Base-by-base conservation (phyloP, 352 stramenopile genomes). In the Globisporangium rhizosaccharum region DNA sequence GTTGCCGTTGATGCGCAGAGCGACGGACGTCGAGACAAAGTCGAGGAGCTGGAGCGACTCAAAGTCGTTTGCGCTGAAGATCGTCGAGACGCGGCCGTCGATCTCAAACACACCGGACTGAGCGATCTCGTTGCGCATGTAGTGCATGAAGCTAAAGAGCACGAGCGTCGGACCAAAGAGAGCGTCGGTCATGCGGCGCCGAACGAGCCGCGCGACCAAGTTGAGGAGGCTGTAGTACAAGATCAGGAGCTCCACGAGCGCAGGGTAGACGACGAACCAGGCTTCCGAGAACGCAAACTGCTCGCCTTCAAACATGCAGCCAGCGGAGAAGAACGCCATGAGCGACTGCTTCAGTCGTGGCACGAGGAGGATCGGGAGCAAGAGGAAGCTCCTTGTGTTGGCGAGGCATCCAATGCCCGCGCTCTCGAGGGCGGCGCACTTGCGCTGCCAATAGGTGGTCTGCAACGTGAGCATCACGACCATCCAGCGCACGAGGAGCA, bases 211-310 rank as follows among this genome's bases (percentile, higher is more conserved):
- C 12, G 52, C 58, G 18, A 56, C 26, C 17, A 62, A 46, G 54
- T 72, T 70, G 8, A 72, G 23, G 20, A 72, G n/a, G 37, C 66
- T 67, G 66, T 70, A 72, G 37, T 49, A 56, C n/a, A 70, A 59
- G 2, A 72, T 20, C 48, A 64, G 52, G 45, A 72, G 47, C 47
- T 67, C 66, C 4, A 26, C 48, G 14, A 66, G 62, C 5, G 62
- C 52, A 45, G 66, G 57, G 42, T 72, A 72, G 23, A 72, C 62
- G 15, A 70, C 54, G 20, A 67, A 72, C 66, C 66, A 70, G 25
- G 61, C 53, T 23, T 66, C 42, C 2, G 50, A 25, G 18, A 72
- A 46, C 14, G 62, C 47, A 14, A 30, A 48, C 25, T 66, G 33
- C 17, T 60, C 41, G 20, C 62, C 66, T 36, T 61, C 57, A 52